Evolutionary conservation across 306 rosid species (phyloP).

Genomic region (Lathyrus oleraceus): DNA sequence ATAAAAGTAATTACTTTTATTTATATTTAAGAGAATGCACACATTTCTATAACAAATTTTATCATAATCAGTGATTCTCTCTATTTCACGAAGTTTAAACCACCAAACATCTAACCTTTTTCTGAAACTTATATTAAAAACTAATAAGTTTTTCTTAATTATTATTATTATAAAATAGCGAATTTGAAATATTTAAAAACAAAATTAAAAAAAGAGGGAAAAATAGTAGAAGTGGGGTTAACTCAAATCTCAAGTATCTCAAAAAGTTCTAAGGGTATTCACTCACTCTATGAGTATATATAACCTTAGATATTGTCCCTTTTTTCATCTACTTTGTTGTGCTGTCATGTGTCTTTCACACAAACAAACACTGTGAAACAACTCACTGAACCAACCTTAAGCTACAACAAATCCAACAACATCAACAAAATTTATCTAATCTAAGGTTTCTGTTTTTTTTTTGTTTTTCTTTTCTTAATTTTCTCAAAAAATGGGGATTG

Average conservation of each 20-base stretch:
- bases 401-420: conserved; percentile 16
- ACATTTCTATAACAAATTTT: not conserved
- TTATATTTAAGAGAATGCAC: too few species aligned
- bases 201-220: not conserved
- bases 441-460: not conserved
- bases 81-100: not conserved
- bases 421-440: not conserved
- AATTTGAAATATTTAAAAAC: not conserved
- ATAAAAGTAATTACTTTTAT: too few species aligned
- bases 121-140: not conserved
- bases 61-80: not conserved
- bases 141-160: not conserved
- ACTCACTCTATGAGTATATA: not conserved
- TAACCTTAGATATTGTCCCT: conserved; percentile 1
- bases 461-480: not conserved
- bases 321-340: not conserved
- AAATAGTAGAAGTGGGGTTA: not conserved
- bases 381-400: not conserved
- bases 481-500: conserved; percentile 54
- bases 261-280: not conserved
- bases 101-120: not conserved
- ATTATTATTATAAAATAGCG: not conserved
- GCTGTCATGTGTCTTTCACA: conserved; percentile 1
- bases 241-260: not conserved
- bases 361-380: not conserved